Base-by-base conservation (phyloP, 257 asterid genomes). In the Paulownia fortunei region DNA sequence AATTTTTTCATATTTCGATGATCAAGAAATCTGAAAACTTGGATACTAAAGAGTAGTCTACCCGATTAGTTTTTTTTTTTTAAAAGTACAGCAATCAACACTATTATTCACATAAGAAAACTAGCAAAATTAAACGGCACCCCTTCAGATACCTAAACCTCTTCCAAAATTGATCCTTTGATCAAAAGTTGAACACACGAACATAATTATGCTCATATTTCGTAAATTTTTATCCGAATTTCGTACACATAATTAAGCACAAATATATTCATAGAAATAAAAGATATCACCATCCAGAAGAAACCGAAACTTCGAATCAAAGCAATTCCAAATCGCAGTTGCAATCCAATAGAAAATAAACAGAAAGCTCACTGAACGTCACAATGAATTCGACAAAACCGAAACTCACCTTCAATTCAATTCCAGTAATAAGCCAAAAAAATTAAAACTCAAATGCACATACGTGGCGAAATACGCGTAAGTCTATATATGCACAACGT, bases 351-450 rank as follows among this genome's bases (percentile, higher is more conserved):
- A 23, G 19, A 69, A 78, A 82, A 81, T 16, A 10, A 73, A 72
- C 75, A 63, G 67, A 55, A 68, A 79, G 81, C 49, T 74, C 84
- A 65, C 47, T 58, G 51, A 69, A 76, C 60, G 71, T 36, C 46
- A 64, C 21, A 62, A 54, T 15, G 63, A 74, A 82, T 46, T 74
- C 26, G 39, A 63, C 18, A 62, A 77, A 32, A 8, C 10, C 23
- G 47, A 74, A 80, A 64, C 87, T 70, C 74, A 87, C 91, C 91
- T 78, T 36, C 69, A 41, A 78, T 75, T 76, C 27, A 69, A 71
- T 76, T 51, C 56, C 72, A 66, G 74, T 10, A 37, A 49, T 21
- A 69, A 65, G 42, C 68, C 71, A 54, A 39, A 62, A 8, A 15
- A 73, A 47, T 47, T 76, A 49, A 49, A 72, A 55, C 39, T 24